Conservation (phyloP, 2,329 filamentous ascomycete genomes). For the Leptographium galeiforme region DNA sequence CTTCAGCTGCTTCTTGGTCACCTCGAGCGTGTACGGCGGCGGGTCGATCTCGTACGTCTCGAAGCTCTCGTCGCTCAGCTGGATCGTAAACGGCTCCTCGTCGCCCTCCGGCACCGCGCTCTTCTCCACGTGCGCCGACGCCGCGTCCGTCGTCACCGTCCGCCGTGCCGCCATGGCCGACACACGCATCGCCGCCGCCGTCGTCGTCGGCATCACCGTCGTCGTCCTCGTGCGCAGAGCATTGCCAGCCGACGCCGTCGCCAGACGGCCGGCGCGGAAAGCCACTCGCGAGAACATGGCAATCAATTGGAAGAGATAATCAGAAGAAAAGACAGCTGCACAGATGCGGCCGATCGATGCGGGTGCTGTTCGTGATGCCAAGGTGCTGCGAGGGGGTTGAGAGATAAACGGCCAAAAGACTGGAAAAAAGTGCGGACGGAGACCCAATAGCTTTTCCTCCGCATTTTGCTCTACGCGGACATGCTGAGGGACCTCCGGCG, state of each 20-base stretch:
- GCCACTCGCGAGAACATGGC: constrained; percentile 61
- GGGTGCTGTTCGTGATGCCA: background rate
- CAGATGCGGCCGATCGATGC: background rate
- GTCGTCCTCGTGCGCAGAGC: constrained; percentile 2
- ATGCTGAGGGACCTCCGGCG: background rate
- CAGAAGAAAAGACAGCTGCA: background rate
- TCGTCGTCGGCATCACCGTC: background rate
- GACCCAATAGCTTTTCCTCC: background rate
- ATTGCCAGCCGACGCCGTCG: background rate
- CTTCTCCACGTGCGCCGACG: constrained; percentile 79
- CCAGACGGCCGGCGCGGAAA: constrained; percentile 47
- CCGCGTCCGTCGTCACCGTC: constrained; percentile 88
- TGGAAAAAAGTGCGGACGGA: background rate
- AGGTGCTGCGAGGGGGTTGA: background rate
- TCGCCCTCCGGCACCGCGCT: constrained; percentile 64
- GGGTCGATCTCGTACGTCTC: constrained; percentile 99
- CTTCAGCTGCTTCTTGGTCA: constrained; percentile 96
- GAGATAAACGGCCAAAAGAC: constrained; percentile 1
- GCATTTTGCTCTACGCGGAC: background rate
- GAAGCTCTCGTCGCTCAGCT: constrained; percentile 95
- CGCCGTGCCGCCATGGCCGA: constrained; percentile 37
- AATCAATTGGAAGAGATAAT: background rate
- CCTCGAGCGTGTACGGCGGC: constrained; percentile 79
- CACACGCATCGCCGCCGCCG: constrained; percentile 1
- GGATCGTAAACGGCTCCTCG: constrained; percentile 83